Conservation (phyloP, 1,284 basidiomycete species). For the Vanrija sp. region DNA sequence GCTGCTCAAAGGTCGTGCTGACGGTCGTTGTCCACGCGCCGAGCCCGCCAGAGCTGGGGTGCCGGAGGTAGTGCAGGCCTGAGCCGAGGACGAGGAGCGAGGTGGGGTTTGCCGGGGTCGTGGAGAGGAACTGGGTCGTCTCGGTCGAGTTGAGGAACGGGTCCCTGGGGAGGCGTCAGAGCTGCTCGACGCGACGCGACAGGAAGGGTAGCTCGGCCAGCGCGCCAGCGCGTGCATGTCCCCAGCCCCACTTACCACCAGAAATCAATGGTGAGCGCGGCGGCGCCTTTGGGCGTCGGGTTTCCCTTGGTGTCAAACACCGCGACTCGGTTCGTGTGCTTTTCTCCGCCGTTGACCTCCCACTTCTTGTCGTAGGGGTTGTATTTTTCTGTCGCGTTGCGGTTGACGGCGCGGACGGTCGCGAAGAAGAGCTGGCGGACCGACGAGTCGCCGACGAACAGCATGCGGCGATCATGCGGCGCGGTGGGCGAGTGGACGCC, state of each 20-base stretch:
- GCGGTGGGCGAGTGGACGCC: slow-evolving; percentile 16
- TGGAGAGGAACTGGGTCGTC: slow-evolving; percentile 50
- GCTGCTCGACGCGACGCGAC: neutral
- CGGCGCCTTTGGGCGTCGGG: slow-evolving; percentile 13
- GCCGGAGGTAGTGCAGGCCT: slow-evolving; percentile 81
- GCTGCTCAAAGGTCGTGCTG: slow-evolving; percentile 58
- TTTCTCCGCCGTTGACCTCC: slow-evolving; percentile 51
- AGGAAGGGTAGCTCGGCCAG: neutral
- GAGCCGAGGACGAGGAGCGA: slow-evolving; percentile 74
- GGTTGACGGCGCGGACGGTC: slow-evolving; percentile 54
- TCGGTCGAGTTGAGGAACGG: slow-evolving; percentile 66
- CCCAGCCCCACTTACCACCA: slow-evolving; percentile 55
- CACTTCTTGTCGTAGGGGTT: slow-evolving; percentile 24
- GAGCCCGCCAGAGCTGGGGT: slow-evolving; percentile 67
- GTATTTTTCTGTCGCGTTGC: slow-evolving; percentile 15
- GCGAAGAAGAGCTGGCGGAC: slow-evolving; percentile 75
- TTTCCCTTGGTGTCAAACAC: slow-evolving; percentile 1
- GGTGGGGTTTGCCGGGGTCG: slow-evolving; percentile 40
- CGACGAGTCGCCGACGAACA: slow-evolving; percentile 83
- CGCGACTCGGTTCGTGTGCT: slow-evolving; percentile 61
- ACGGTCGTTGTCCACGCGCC: slow-evolving; percentile 70
- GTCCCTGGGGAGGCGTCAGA: slow-evolving; percentile 19
- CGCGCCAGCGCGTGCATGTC: no score
- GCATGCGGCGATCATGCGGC: slow-evolving; percentile 46
- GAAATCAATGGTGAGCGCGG: slow-evolving; percentile 59